Evolutionary conservation across 1,284 basidiomycete genomes (phyloP).

Genomic region (Rhizoctonia solani): DNA sequence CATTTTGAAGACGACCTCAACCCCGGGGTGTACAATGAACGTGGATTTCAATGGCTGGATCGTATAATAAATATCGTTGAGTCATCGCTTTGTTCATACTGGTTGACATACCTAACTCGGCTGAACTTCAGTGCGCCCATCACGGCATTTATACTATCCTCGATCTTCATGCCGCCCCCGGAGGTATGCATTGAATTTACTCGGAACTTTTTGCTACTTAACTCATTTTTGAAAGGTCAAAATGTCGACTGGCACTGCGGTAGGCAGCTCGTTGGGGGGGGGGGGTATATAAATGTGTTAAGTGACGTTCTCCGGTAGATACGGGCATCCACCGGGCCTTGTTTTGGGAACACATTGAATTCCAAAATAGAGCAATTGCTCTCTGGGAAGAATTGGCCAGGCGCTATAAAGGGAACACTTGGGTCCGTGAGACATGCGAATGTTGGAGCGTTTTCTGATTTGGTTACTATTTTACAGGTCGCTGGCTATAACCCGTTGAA

Average conservation of each 20-base stretch:
- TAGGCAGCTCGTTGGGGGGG: background rate
- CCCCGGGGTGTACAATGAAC: constrained; percentile 49
- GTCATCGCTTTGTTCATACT: background rate
- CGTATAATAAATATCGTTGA: constrained; percentile 55
- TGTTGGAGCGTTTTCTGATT: no score
- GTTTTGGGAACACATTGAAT: constrained; percentile 53
- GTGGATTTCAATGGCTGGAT: constrained; percentile 67
- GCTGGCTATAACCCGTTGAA: constrained; percentile 51
- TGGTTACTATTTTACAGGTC: background rate
- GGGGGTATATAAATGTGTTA: background rate
- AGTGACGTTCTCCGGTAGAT: constrained; percentile 31
- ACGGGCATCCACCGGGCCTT: constrained; percentile 41
- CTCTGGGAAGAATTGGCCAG: constrained; percentile 50
- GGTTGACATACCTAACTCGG: background rate
- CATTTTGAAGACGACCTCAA: constrained; percentile 72
- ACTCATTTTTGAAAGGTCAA: constrained; percentile 35
- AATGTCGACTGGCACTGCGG: constrained; percentile 42
- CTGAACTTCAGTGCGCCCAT: constrained; percentile 51
- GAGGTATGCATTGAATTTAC: constrained; percentile 32
- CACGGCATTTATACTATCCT: constrained; percentile 60
- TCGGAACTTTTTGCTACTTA: background rate
- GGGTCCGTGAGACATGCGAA: constrained; percentile 41
- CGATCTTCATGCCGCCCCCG: constrained; percentile 56
- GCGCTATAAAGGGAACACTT: constrained; percentile 51
- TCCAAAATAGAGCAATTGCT: constrained; percentile 49